Percentiles rank a stretch among this genome's conserved stretches.
Conservation (phyloP, 179 eudicot species). For the Silene noctiflora region DNA sequence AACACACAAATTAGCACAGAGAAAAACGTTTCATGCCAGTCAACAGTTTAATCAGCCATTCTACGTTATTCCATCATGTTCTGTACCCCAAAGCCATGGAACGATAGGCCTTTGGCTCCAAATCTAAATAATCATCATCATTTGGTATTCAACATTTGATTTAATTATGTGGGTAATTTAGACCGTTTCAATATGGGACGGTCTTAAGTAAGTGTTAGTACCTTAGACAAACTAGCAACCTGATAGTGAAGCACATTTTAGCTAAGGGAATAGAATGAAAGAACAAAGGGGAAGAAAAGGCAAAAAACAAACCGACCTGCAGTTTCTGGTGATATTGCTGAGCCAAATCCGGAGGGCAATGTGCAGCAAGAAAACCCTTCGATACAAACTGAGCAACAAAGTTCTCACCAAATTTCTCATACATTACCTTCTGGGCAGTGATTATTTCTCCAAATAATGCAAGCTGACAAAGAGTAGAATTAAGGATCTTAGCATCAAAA, state of each 20-base stretch:
- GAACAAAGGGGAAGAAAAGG: neutral
- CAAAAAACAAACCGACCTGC: conserved; percentile 46
- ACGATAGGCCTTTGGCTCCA: too few relatives aligned
- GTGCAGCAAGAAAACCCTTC: conserved; percentile 58
- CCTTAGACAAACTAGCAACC: neutral
- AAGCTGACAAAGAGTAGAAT: conserved; percentile 44
- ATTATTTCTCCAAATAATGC: conserved; percentile 81
- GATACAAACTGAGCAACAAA: conserved; percentile 66
- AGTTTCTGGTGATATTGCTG: conserved; percentile 83
- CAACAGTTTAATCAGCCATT: neutral
- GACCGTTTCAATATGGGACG: too few relatives aligned
- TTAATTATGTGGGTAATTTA: too few relatives aligned
- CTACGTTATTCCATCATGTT: too few relatives aligned
- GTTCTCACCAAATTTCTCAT: conserved; percentile 82
- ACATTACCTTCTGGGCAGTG: conserved; percentile 88
- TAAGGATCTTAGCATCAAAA: conserved; percentile 6
- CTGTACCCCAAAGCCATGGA: too few relatives aligned
- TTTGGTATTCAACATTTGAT: too few relatives aligned
- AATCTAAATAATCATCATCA: too few relatives aligned
- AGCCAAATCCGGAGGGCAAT: conserved; percentile 85
- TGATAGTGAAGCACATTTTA: neutral
- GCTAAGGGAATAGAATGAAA: neutral
- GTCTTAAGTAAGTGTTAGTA: too few relatives aligned
- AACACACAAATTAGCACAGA: too few relatives aligned
- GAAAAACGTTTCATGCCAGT: neutral